Percentiles rank a stretch among this genome's conserved stretches.
phyloP scores from a whole-genome alignment of 164 flowering plant species.

The Piper longum region DNA sequence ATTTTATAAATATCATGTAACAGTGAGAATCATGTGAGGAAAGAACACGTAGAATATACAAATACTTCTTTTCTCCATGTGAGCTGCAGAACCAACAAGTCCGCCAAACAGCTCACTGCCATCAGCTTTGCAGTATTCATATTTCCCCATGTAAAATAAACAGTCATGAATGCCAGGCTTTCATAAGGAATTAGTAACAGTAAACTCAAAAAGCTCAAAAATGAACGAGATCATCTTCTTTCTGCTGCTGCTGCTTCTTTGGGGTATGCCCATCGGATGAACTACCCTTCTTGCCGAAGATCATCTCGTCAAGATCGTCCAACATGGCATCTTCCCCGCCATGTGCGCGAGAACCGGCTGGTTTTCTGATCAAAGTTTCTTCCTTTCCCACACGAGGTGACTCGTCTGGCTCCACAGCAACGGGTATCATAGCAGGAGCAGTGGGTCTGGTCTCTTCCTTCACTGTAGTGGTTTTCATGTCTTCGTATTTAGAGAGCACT shows the following conservation, averaged over 20 bases:
- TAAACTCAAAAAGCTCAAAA: constrained; percentile 24
- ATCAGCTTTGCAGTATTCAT: not conserved
- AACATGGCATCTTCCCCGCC: constrained; percentile 64
- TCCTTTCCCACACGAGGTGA: constrained; percentile 55
- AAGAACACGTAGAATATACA: not conserved
- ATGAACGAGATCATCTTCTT: constrained; percentile 67
- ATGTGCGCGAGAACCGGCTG: constrained; percentile 40
- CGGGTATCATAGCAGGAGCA: constrained; percentile 82
- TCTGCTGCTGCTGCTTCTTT: constrained; percentile 43
- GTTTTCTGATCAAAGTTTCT: constrained; percentile 58
- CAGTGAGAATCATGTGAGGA: not conserved
- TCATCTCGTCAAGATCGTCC: constrained; percentile 98
- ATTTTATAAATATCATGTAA: too few species aligned
- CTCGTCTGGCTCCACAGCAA: constrained; percentile 86
- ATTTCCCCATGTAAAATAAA: constrained; percentile 1
- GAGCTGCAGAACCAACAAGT: not conserved
- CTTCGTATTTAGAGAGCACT: constrained; percentile 62
- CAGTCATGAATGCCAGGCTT: constrained; percentile 5
- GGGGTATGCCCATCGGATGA: constrained; percentile 42
- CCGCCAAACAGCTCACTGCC: not conserved
- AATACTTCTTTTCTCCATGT: not conserved
- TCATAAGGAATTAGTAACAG: not conserved
- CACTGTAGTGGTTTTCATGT: constrained; percentile 38
- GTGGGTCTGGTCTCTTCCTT: constrained; percentile 6
- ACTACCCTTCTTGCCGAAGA: constrained; percentile 75